These are phyloP conservation scores for Teratosphaeria pseudoeucalypti DNA, from an alignment of 2,329 filamentous ascomycete species.

Conservation along the genomic window DNA sequence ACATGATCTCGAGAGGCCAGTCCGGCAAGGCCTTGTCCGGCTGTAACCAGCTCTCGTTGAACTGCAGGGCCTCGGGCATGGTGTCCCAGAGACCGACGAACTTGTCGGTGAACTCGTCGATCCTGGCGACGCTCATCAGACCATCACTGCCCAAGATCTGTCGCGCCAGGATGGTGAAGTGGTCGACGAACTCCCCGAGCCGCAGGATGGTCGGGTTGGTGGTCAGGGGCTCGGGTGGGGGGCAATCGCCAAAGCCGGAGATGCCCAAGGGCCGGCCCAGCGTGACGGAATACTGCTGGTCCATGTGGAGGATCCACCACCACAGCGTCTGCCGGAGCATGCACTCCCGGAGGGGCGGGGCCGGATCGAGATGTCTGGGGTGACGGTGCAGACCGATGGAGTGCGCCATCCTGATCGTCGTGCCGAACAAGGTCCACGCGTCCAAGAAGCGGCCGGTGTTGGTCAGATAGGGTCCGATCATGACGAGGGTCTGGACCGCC, in stretches of 20 bases:
- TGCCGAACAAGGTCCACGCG: constrained; percentile 41
- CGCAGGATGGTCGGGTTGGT: constrained; percentile 35
- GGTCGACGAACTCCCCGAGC: constrained; percentile 36
- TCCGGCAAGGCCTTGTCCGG: constrained; percentile 31
- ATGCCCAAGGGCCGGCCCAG: constrained; percentile 40
- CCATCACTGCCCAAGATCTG: constrained; percentile 36
- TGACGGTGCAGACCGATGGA: constrained; percentile 41
- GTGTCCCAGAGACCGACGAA: constrained; percentile 35
- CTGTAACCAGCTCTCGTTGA: constrained; percentile 36
- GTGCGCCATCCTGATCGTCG: constrained; percentile 39
- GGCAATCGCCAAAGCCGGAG: constrained; percentile 40
- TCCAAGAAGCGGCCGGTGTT: constrained; percentile 41
- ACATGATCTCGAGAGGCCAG: constrained; percentile 38
- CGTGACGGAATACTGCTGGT: constrained; percentile 42
- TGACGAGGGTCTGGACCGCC: constrained; percentile 36
- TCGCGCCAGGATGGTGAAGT: constrained; percentile 39
- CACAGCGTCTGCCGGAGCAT: constrained; percentile 35
- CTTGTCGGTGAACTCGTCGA: constrained; percentile 39
- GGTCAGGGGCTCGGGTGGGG: constrained; percentile 35
- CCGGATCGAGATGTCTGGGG: constrained; percentile 35
- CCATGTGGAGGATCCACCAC: constrained; percentile 46
- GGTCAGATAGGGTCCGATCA: constrained; percentile 40
- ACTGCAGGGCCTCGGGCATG: constrained; percentile 37
- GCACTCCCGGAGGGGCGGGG: constrained; percentile 32
- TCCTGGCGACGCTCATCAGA: constrained; percentile 31